Base-by-base conservation (phyloP, 129 eudicot genomes). In the Ambrosia trifida region DNA sequence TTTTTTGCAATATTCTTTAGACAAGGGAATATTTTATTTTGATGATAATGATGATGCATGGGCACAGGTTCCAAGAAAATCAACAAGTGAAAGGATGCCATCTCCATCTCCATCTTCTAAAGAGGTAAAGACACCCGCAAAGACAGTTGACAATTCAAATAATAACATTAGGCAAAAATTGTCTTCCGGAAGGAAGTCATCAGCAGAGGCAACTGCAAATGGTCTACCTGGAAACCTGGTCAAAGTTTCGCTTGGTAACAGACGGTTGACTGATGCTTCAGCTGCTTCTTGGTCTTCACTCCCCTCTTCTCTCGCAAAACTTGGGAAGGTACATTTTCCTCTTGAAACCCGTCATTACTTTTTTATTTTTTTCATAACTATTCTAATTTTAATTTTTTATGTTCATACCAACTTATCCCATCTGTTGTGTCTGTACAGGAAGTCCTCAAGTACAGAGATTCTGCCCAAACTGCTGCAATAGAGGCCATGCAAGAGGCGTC, bases 401-500 rank as follows among this genome's bases (percentile, higher is more conserved):
- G 6, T 38, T 44, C 49, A 44, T 44, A 44, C 49, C 14, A 44
- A 44, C 49, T 49, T 13, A 14, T 49, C 7, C 17, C 17, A 47
- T 47, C 19, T 12, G 4, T 47, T 16, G 10, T 51, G 1, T 51
- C 9, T 51, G 11, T 17, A 11, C 72, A 92, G 98, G 98, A 92
- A 81, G 96, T 92, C 4, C 20, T 88, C 72, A 92, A 79, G 85
- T 86, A 88, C 66, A 86, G 98, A 80, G 91, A 88, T 57, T 78
- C 95, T 36, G 96, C 98, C 32, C 96, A 92, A 83, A 77, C 72
- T 36, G 95, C 98, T 72, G 98, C 96, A n/a, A 73, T 92, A 14
- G 96, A 86, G 77, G 98, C 98, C 41, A 73, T 92, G 75, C 95
- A 86, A 81, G 98, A 86, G 70, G 98, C 98, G 47, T 86, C 98